A percentile compares a stretch with the other conserved stretches of the same genome.
Evolutionary conservation across 495 filamentous ascomycete genomes (phyloP).

Genomic region (Penicillium canescens): DNA sequence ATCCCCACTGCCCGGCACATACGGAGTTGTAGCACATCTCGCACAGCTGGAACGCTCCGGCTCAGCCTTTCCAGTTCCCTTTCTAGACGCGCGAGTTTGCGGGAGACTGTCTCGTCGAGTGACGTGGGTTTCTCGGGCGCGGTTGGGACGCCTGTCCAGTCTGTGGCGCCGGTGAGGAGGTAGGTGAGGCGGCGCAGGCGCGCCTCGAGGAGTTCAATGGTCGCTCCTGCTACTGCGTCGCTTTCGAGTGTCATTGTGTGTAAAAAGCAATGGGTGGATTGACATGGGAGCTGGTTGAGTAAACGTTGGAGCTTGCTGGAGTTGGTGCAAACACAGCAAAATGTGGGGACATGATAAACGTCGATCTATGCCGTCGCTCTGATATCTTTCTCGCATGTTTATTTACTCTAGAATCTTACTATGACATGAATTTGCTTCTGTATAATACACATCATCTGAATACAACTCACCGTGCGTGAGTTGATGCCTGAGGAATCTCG

Average conservation of each 20-base stretch:
- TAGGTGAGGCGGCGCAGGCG: constrained; percentile 75
- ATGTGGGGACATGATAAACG: constrained; percentile 22
- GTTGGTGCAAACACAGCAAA: constrained; percentile 26
- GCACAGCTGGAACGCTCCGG: constrained; percentile 44
- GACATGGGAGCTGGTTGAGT: background rate
- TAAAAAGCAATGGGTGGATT: background rate
- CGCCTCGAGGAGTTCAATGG: constrained; percentile 74
- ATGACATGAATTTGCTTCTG: no score
- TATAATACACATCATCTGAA: no score
- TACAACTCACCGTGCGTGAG: no score
- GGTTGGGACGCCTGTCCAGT: constrained; percentile 43
- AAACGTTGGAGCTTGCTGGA: constrained; percentile 4
- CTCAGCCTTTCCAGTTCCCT: constrained; percentile 52
- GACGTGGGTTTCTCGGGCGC: constrained; percentile 38
- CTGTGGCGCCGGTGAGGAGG: constrained; percentile 62
- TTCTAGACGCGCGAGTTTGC: constrained; percentile 66
- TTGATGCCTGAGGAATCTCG: no score
- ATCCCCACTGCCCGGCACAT: constrained; percentile 10
- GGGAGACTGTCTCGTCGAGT: constrained; percentile 44
- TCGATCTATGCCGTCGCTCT: background rate
- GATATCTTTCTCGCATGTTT: background rate
- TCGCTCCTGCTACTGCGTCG: constrained; percentile 46
- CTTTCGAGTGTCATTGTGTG: constrained; percentile 37
- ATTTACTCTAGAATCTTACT: no score
- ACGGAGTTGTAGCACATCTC: constrained; percentile 53